Evolutionary conservation across 352 stramenopile genomes (phyloP), one percentile per base, ranked within the genome.

Genomic region (Globisporangium nodosum): DNA sequence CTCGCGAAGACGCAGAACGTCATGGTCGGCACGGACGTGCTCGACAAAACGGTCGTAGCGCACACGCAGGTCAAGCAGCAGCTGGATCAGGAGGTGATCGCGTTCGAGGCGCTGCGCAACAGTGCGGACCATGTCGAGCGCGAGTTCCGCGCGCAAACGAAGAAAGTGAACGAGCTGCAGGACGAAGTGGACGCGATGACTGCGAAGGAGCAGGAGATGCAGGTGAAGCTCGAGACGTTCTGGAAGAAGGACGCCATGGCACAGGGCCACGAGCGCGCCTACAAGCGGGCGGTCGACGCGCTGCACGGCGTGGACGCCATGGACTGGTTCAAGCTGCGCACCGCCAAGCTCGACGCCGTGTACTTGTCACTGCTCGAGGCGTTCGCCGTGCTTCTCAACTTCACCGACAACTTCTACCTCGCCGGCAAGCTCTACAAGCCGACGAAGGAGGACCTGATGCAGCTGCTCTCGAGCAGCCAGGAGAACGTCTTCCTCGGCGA

Each of bases 401-500:
- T 91, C 48, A 88, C 79, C 1, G 78, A 66, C 31, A 93, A 92
- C 50, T 75, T 73, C 33, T 83, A 85, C 48, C 50, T 91, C 9
- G 39, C 76, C 3, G 66, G 71, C 4, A 55, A 74, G 48, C 54
- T 59, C 46, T 76, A 73, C 55, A 67, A 64, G 20, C 84, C 84
- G 3, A 82, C 69, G 16, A 68, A 63, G 21, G 72, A 90, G 15
- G 77, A 93, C 61, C 33, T 93, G 3, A 68, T 88, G 58, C 77
- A 72, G 47, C 50, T 93, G 51, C 69, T 93, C 15, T 88, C 77
- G 3, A 92, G 68, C 40, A 91, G 71, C 61, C 74, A 87, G n/a
- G 84, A 93, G 20, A 93, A 93, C 52, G 84, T 90, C 43, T 64
- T 77, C 37, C 50, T 93, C n/a, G 84, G 84, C 18, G 84, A 93